phyloP scores from a whole-genome alignment of 345 rosid species.

The Aegle marmelos region DNA sequence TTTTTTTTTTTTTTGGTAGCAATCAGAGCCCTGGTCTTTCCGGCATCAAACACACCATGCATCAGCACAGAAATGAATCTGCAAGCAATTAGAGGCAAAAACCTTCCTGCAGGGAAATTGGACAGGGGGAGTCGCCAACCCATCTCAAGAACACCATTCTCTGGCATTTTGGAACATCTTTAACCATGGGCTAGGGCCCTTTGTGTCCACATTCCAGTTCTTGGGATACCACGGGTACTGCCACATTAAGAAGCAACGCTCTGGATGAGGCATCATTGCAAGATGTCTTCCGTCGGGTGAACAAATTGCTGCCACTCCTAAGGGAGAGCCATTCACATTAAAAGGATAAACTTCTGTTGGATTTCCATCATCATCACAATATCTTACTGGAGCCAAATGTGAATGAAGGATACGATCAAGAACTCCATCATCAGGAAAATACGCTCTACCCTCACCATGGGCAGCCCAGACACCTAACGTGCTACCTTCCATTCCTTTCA shows the following conservation, averaged over 20 bases:
- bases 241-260: conserved; percentile 99
- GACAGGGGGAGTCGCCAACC: background rate
- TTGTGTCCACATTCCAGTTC: conserved; percentile 77
- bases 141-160: conserved; percentile 68
- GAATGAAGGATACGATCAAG: conserved; percentile 69
- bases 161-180: conserved; percentile 95
- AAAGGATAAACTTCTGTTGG: conserved; percentile 84
- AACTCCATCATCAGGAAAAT: conserved; percentile 86
- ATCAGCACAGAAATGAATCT: background rate
- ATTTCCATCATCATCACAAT: conserved; percentile 82
- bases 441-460: conserved; percentile 94
- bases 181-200: conserved; percentile 94
- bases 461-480: conserved; percentile 96
- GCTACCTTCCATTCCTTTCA: conserved; percentile 95
- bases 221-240: conserved; percentile 93
- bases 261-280: conserved; percentile 99
- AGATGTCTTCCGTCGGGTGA: conserved; percentile 95
- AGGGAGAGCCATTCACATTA: conserved; percentile 90
- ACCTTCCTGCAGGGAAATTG: background rate
- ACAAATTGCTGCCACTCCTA: conserved; percentile 91
- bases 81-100: background rate
- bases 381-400: conserved; percentile 72
- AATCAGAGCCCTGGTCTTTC: background rate
- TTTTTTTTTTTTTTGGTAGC: too few species aligned
- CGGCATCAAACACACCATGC: background rate